These are phyloP conservation scores for Aureobasidium vineae DNA, from an alignment of 2,329 filamentous ascomycete species.

Conservation along the genomic window DNA sequence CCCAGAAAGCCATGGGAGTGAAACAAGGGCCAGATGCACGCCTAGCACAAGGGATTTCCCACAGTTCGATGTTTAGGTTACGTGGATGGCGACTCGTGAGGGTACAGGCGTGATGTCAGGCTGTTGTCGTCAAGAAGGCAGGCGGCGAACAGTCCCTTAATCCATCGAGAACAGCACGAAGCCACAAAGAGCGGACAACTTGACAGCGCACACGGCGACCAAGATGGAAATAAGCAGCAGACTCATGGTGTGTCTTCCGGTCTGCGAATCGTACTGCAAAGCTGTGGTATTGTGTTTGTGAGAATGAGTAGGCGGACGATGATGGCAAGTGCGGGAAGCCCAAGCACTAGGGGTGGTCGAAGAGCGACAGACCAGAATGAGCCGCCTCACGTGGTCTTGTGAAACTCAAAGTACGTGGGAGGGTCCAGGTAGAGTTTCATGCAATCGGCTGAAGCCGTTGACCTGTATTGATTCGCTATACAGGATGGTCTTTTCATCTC, in stretches of 20 bases:
- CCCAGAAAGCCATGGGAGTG: background rate
- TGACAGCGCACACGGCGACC: conserved; percentile 13
- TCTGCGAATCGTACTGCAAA: background rate
- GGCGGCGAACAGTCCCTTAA: background rate
- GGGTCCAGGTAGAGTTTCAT: background rate
- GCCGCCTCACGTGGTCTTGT: conserved; percentile 10
- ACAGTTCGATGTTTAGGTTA: background rate
- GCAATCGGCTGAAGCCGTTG: background rate
- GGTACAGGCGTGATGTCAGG: background rate
- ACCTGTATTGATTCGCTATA: background rate
- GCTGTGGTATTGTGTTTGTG: background rate
- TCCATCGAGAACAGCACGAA: conserved; percentile 14
- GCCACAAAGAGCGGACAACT: conserved; percentile 2
- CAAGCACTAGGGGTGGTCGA: background rate
- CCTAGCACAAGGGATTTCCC: background rate
- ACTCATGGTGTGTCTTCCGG: background rate
- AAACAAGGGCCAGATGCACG: background rate
- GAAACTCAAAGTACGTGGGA: background rate
- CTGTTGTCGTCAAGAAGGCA: background rate
- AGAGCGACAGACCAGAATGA: background rate
- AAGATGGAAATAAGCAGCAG: conserved; percentile 11
- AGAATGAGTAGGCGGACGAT: background rate
- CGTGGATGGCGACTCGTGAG: background rate
- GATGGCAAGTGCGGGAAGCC: conserved; percentile 14
- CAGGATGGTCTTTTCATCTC: background rate